phyloP scores from a whole-genome alignment of 805 yeast genomes.

The Saccharomycopsis selenospora region DNA sequence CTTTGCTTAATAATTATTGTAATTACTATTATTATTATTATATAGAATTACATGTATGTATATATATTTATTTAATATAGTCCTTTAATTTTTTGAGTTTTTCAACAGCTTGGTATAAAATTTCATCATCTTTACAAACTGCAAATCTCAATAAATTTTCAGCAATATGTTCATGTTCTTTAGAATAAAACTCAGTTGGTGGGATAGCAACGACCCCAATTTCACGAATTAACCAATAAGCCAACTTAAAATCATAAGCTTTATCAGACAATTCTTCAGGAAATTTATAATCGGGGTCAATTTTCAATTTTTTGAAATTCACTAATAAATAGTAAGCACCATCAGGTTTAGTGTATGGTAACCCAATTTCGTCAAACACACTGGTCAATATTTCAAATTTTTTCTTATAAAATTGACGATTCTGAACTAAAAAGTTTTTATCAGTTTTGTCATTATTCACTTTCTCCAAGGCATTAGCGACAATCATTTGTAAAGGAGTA shows the following conservation, averaged over 20 bases:
- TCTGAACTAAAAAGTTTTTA: conserved; percentile 60
- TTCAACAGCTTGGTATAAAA: conserved; percentile 73
- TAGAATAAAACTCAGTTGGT: conserved; percentile 86
- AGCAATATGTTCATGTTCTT: conserved; percentile 63
- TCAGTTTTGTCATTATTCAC: conserved; percentile 39
- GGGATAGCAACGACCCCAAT: conserved; percentile 95
- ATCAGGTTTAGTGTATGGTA: conserved; percentile 86
- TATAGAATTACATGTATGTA: conserved; percentile 1
- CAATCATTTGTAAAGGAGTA: conserved; percentile 88
- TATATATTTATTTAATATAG: conserved; percentile 29
- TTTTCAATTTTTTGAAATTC: conserved; percentile 71
- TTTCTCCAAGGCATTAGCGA: conserved; percentile 60
- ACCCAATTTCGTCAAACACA: conserved; percentile 77
- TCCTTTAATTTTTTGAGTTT: conserved; percentile 65
- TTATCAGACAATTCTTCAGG: conserved; percentile 63
- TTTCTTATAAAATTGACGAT: conserved; percentile 57
- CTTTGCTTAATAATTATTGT: no score
- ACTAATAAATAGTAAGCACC: conserved; percentile 93
- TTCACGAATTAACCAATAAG: conserved; percentile 89
- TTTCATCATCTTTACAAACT: conserved; percentile 84
- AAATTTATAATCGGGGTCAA: conserved; percentile 64
- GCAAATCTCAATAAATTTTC: conserved; percentile 89
- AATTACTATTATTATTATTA: background rate
- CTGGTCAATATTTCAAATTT: conserved; percentile 69
- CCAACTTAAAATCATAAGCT: conserved; percentile 80